Evolutionary conservation across 495 filamentous ascomycete species (phyloP).

Genomic region (Penicillium nucicola): DNA sequence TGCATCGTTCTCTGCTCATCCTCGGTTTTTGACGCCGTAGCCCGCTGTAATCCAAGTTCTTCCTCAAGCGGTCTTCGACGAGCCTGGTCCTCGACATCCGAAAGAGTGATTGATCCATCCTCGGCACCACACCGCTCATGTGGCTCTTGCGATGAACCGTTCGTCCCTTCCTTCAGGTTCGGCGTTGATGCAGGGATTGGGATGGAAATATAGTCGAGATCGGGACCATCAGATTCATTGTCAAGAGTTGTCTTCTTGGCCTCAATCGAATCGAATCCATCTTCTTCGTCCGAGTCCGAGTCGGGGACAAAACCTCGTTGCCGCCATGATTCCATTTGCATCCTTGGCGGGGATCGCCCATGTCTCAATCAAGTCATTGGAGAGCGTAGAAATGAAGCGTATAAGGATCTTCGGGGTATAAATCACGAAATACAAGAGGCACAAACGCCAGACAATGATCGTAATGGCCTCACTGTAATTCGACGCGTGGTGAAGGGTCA

Average conservation of each 20-base stretch:
- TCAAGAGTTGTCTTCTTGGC: conserved; percentile 12
- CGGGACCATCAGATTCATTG: conserved; percentile 1
- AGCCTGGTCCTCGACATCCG: background rate
- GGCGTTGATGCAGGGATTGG: conserved; percentile 8
- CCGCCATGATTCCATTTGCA: conserved; percentile 61
- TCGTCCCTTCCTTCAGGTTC: background rate
- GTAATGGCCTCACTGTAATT: background rate
- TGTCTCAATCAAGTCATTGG: conserved; percentile 37
- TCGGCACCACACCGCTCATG: background rate
- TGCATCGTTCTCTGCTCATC: background rate
- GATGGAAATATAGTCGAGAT: conserved; percentile 18
- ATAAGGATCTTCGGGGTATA: background rate
- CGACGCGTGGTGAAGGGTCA: conserved; percentile 34
- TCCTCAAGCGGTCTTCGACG: background rate
- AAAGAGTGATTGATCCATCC: conserved; percentile 3
- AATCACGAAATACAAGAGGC: background rate
- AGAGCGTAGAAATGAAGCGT: background rate
- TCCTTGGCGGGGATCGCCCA: conserved; percentile 37
- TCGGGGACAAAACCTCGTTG: conserved; percentile 60
- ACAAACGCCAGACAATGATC: background rate
- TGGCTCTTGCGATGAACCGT: background rate
- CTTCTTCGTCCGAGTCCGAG: conserved; percentile 62
- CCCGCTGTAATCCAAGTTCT: background rate
- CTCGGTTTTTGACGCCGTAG: background rate
- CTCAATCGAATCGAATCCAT: conserved; percentile 43